A percentile compares a stretch with the other conserved stretches of the same genome.
Evolutionary conservation across 805 yeast species (phyloP).

Genomic region (Kuraishia capsulata): DNA sequence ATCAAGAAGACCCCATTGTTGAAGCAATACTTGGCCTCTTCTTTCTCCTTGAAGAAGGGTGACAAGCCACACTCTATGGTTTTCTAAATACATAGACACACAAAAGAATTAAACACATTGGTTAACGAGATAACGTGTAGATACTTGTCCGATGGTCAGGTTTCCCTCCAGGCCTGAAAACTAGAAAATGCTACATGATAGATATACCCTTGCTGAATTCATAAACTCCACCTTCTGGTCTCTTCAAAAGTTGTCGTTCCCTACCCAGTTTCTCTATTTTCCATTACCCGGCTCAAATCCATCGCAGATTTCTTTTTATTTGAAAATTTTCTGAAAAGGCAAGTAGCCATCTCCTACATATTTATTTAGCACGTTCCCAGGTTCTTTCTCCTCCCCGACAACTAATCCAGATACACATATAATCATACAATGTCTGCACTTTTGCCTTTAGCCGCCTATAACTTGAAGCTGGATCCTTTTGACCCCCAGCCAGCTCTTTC

Average conservation of each 20-base stretch:
- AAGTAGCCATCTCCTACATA: no score
- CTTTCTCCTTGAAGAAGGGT: slow-evolving; percentile 96
- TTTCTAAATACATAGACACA: slow-evolving; percentile 47
- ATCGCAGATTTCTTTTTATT: neutral
- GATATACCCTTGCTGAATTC: slow-evolving; percentile 95
- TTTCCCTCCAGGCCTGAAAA: no score
- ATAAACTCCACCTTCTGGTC: slow-evolving; percentile 92
- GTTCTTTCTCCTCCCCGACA: no score
- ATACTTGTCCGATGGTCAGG: no score
- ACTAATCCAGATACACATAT: no score
- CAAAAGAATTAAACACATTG: no score
- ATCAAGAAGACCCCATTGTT: slow-evolving; percentile 96
- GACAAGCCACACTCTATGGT: slow-evolving; percentile 97
- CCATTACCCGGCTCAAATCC: slow-evolving; percentile 14
- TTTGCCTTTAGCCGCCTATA: slow-evolving; percentile 81
- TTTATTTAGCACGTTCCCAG: no score
- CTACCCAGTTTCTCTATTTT: slow-evolving; percentile 98
- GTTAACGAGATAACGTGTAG: no score
- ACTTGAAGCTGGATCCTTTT: slow-evolving; percentile 80
- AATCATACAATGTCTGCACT: slow-evolving; percentile 47
- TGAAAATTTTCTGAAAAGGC: neutral
- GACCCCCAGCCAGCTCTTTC: slow-evolving; percentile 82
- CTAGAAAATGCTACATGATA: no score
- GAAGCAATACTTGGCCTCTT: slow-evolving; percentile 90
- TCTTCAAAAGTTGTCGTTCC: slow-evolving; percentile 95